Evolutionary conservation across 2,329 filamentous ascomycete genomes (phyloP).

Genomic region (Epichloe baconii): DNA sequence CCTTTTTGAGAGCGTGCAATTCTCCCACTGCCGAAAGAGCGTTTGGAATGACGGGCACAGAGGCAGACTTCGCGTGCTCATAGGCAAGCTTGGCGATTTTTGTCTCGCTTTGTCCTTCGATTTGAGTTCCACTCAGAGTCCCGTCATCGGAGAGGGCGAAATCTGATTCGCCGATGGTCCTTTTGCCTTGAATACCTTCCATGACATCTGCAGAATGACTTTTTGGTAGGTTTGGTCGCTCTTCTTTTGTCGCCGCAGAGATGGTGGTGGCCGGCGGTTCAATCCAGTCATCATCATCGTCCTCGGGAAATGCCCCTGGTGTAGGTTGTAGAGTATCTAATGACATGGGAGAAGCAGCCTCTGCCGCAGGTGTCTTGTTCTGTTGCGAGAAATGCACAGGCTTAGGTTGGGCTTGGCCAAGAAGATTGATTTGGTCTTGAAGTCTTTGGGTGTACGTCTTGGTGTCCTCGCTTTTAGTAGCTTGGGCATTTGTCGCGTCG

Average conservation of each 20-base stretch:
- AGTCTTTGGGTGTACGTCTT: conserved; percentile 90
- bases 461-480: conserved; percentile 30
- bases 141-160: conserved; percentile 7
- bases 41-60: conserved; percentile 41
- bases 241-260: conserved; percentile 12
- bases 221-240: conserved; percentile 43
- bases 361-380: conserved; percentile 18
- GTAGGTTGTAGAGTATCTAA: conserved; percentile 27
- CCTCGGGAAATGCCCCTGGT: conserved; percentile 48
- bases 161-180: conserved; percentile 33
- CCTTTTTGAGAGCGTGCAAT: conserved; percentile 38
- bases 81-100: conserved; percentile 5
- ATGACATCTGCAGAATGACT: conserved; percentile 49
- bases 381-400: conserved; percentile 24
- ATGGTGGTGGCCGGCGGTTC: conserved; percentile 30
- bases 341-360: conserved; percentile 15
- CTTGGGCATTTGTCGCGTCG: conserved; percentile 21
- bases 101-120: background rate
- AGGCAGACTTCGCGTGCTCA: conserved; percentile 19
- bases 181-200: conserved; percentile 39
- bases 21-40: conserved; percentile 10
- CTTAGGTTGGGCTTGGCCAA: conserved; percentile 44
- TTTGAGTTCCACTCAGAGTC: background rate
- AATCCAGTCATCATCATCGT: conserved; percentile 53
- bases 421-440: conserved; percentile 78